Conservation (phyloP, 768 basidiomycete species). For the Auriscalpium orientale region DNA sequence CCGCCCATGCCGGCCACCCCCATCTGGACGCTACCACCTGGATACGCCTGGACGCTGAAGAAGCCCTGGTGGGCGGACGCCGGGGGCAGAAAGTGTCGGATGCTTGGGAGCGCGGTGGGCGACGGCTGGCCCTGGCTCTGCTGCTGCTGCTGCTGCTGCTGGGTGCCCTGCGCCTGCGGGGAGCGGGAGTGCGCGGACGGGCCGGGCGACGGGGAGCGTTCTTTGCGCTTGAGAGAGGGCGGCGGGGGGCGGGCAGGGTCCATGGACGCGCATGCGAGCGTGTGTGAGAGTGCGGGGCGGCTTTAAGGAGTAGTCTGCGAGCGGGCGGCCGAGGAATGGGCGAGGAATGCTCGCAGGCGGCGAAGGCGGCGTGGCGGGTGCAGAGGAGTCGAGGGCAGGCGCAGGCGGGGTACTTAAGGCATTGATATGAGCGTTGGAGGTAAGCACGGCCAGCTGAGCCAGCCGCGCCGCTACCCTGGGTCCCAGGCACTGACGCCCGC, state of each 20-base stretch:
- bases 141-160: background rate
- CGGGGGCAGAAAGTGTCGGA: constrained; percentile 15
- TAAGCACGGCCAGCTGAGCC: too few relatives aligned
- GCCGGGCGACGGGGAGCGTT: constrained; percentile 12
- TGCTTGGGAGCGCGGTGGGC: constrained; percentile 14
- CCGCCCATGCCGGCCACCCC: background rate
- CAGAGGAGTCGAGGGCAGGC: too few relatives aligned
- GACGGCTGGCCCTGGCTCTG: constrained; percentile 2
- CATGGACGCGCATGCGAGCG: constrained; percentile 2
- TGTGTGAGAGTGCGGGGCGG: too few relatives aligned
- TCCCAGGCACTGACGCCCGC: too few relatives aligned
- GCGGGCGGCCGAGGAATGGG: too few relatives aligned
- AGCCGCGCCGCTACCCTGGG: too few relatives aligned
- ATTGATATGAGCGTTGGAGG: too few relatives aligned
- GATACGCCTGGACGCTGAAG: background rate
- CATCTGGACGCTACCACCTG: background rate
- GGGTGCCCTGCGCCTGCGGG: background rate
- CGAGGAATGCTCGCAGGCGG: too few relatives aligned
- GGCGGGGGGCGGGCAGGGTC: constrained; percentile 11
- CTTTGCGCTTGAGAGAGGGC: constrained; percentile 15
- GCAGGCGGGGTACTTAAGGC: too few relatives aligned
- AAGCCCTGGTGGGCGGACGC: background rate
- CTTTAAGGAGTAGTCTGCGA: too few relatives aligned
- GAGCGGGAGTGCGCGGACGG: background rate
- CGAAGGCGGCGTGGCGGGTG: too few relatives aligned